phyloP scores from a whole-genome alignment of 768 basidiomycete species.

The Boletus rubropictus region DNA sequence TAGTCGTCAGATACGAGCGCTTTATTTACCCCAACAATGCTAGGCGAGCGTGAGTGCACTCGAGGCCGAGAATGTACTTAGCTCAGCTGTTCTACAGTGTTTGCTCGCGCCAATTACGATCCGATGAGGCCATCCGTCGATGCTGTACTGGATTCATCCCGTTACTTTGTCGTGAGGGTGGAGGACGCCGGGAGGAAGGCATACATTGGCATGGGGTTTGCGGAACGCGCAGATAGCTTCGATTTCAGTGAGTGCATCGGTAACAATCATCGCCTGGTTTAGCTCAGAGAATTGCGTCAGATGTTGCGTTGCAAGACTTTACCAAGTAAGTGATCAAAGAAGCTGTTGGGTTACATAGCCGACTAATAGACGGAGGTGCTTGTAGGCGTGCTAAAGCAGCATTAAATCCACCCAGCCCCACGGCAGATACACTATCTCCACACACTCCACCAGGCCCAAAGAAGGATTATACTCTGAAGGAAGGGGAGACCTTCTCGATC shows the following conservation, averaged over 20 bases:
- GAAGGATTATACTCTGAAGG: slow-evolving; percentile 91
- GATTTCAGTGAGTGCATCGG: slow-evolving; percentile 69
- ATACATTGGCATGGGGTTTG: slow-evolving; percentile 91
- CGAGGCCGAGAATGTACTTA: slow-evolving; percentile 7
- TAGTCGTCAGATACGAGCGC: neutral
- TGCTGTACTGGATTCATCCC: slow-evolving; percentile 90
- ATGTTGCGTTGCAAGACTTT: slow-evolving; percentile 83
- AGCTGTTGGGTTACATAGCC: neutral
- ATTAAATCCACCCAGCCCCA: slow-evolving; percentile 46
- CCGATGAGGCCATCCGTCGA: slow-evolving; percentile 79
- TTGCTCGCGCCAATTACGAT: slow-evolving; percentile 83
- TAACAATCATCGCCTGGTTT: neutral
- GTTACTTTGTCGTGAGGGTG: slow-evolving; percentile 90
- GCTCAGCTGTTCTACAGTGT: slow-evolving; percentile 46
- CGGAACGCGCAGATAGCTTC: slow-evolving; percentile 82
- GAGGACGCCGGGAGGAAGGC: slow-evolving; percentile 86
- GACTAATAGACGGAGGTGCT: neutral
- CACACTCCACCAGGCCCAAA: slow-evolving; percentile 73
- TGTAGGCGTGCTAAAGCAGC: slow-evolving; percentile 59
- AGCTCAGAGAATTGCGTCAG: slow-evolving; percentile 34
- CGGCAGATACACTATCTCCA: slow-evolving; percentile 48
- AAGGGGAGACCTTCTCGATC: slow-evolving; percentile 92
- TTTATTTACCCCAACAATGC: neutral
- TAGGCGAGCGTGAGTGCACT: slow-evolving; percentile 61
- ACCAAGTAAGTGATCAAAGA: slow-evolving; percentile 50